A percentile compares a stretch with the other conserved stretches of the same genome.
phyloP scores from a whole-genome alignment of 331 rosid species.

The Telfairia occidentalis region DNA sequence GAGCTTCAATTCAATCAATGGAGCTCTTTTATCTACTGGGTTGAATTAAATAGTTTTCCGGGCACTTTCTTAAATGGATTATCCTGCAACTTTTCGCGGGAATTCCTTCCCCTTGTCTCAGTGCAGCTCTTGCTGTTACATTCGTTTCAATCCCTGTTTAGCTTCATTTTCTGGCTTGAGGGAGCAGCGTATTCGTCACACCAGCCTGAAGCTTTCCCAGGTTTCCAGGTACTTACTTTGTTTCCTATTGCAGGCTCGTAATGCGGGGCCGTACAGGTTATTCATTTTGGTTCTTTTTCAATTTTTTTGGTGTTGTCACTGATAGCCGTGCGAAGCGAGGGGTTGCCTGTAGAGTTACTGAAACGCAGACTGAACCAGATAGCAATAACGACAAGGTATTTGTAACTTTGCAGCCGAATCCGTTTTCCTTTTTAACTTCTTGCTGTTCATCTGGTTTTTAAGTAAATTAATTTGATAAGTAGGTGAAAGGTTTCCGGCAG shows the following conservation, averaged over 20 bases:
- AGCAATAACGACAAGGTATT: constrained; percentile 56
- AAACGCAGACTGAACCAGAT: constrained; percentile 43
- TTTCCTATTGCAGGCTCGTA: not conserved
- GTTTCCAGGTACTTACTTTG: constrained; percentile 29
- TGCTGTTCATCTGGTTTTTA: not conserved
- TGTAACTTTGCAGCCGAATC: not conserved
- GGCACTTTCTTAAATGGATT: constrained; percentile 31
- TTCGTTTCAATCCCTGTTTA: constrained; percentile 40
- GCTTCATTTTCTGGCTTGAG: constrained; percentile 20
- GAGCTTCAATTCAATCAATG: constrained; percentile 27
- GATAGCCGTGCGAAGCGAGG: constrained; percentile 28
- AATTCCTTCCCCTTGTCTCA: constrained; percentile 38
- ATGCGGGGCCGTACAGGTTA: not conserved
- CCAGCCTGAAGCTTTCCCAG: constrained; percentile 25
- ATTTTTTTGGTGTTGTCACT: not conserved
- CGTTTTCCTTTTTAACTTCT: not conserved
- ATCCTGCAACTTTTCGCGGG: constrained; percentile 42
- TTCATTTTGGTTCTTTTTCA: not conserved
- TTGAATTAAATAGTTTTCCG: constrained; percentile 13
- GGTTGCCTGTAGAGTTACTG: constrained; percentile 50
- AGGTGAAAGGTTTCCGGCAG: too few relatives aligned
- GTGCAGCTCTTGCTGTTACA: constrained; percentile 53
- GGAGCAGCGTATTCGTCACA: constrained; percentile 17
- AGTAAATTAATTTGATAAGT: too few relatives aligned
- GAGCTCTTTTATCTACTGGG: constrained; percentile 32